phyloP scores from a whole-genome alignment of 352 stramenopile species.

The Phytopythium kandeliae region DNA sequence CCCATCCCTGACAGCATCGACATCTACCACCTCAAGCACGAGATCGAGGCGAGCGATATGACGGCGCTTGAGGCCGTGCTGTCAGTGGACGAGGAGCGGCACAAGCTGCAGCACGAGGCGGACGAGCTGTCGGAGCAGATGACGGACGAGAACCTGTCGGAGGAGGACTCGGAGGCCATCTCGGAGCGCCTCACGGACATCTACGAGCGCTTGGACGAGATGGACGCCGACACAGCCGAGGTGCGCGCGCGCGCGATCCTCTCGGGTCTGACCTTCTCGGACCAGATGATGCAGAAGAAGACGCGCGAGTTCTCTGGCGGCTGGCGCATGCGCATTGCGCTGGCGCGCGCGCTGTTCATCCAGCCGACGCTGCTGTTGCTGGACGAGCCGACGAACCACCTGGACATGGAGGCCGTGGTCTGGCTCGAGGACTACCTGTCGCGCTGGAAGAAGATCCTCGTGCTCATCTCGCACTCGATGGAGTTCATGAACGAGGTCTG shows the following conservation, averaged over 20 bases:
- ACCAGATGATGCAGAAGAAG: constrained; percentile 93
- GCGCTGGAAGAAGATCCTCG: constrained; percentile 96
- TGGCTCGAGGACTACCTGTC: constrained; percentile 98
- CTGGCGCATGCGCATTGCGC: constrained; percentile 95
- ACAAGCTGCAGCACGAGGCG: constrained; percentile 89
- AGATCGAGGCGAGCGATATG: constrained; percentile 93
- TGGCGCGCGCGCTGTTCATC: constrained; percentile 97
- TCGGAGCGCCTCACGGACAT: constrained; percentile 92
- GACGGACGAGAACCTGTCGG: constrained; percentile 79
- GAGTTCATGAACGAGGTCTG: constrained; percentile 99
- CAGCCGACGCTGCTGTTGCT: constrained; percentile 92
- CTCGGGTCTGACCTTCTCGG: constrained; percentile 94
- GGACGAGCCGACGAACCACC: constrained; percentile 94
- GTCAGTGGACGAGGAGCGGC: constrained; percentile 92
- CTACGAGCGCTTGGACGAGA: constrained; percentile 94
- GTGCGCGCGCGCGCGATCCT: constrained; percentile 92
- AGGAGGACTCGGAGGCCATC: constrained; percentile 80
- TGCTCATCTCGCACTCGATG: constrained; percentile 97
- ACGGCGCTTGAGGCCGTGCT: constrained; percentile 95
- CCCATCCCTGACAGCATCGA: constrained; percentile 95
- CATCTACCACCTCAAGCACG: constrained; percentile 96
- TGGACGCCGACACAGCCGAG: constrained; percentile 93
- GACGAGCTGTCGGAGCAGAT: constrained; percentile 92
- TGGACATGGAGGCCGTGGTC: constrained; percentile 98
- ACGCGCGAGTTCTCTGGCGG: constrained; percentile 93